These are phyloP conservation scores for Zymoseptoria pseudotritici DNA, from an alignment of 2,329 filamentous ascomycete species.

Conservation along the genomic window DNA sequence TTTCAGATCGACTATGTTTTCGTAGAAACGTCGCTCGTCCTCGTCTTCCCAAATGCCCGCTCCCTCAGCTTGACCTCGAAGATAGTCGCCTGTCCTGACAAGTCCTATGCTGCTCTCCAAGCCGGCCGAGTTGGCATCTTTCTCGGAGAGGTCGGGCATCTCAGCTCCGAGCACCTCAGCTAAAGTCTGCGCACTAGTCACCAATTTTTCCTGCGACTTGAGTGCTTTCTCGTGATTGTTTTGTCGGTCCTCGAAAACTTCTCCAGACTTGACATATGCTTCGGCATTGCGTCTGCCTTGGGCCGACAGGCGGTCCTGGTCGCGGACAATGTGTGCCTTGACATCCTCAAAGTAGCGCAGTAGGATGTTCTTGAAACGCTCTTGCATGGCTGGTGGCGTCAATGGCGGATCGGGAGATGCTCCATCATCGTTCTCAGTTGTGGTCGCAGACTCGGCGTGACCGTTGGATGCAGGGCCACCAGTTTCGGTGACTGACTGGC, in stretches of 20 bases:
- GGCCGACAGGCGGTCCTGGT: conserved; percentile 78
- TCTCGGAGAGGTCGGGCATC: conserved; percentile 87
- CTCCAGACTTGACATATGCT: conserved; percentile 95
- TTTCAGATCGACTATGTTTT: conserved; percentile 90
- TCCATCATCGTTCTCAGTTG: conserved; percentile 45
- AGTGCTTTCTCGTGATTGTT: conserved; percentile 90
- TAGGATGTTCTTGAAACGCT: conserved; percentile 79
- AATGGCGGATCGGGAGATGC: conserved; percentile 62
- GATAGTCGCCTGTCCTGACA: conserved; percentile 87
- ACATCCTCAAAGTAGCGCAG: conserved; percentile 89
- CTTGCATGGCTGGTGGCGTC: conserved; percentile 66
- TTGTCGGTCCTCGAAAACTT: conserved; percentile 96
- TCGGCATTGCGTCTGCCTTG: conserved; percentile 94
- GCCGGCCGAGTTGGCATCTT: conserved; percentile 59
- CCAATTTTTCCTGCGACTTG: conserved; percentile 83
- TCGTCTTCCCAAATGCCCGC: conserved; percentile 98
- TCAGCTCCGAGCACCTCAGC: conserved; percentile 82
- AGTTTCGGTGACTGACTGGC: conserved; percentile 77
- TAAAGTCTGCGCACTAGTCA: conserved; percentile 82
- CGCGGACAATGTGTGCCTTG: conserved; percentile 77
- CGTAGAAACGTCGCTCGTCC: conserved; percentile 94
- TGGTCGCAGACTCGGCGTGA: conserved; percentile 44
- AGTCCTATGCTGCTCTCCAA: conserved; percentile 78
- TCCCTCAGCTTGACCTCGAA: conserved; percentile 82
- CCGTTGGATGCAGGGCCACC: conserved; percentile 55